phyloP scores from a whole-genome alignment of 2,329 filamentous ascomycete species.

The Chrysoporthe austroafricana region DNA sequence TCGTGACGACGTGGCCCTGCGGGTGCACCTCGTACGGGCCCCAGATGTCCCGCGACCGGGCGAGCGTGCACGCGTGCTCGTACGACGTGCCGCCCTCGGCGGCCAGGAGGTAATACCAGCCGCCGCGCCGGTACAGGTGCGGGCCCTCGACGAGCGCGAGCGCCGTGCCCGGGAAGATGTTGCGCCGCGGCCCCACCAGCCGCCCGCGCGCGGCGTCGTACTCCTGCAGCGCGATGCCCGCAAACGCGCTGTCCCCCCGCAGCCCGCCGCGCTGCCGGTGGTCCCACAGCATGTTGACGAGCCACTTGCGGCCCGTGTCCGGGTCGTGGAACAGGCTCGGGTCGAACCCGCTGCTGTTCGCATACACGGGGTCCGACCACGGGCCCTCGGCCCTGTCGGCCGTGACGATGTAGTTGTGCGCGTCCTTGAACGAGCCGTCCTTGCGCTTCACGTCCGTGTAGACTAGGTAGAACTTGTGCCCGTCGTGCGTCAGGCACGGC shows the following conservation, averaged over 20 bases:
- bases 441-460: slow-evolving; percentile 71
- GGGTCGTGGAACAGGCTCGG: slow-evolving; percentile 61
- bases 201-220: slow-evolving; percentile 53
- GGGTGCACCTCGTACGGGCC: slow-evolving; percentile 67
- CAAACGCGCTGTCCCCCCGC: slow-evolving; percentile 43
- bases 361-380: slow-evolving; percentile 64
- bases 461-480: slow-evolving; percentile 63
- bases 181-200: slow-evolving; percentile 60
- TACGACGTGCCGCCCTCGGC: slow-evolving; percentile 66
- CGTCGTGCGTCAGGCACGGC: slow-evolving; percentile 65
- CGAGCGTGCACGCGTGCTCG: slow-evolving; percentile 63
- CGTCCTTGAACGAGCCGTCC: slow-evolving; percentile 67
- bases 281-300: slow-evolving; percentile 61
- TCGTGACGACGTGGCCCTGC: slow-evolving; percentile 59
- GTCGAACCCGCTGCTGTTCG: slow-evolving; percentile 65
- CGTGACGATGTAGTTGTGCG: slow-evolving; percentile 66
- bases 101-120: slow-evolving; percentile 63
- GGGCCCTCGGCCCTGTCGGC: slow-evolving; percentile 58
- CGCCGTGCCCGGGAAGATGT: slow-evolving; percentile 59
- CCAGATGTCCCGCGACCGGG: slow-evolving; percentile 55
- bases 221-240: slow-evolving; percentile 62
- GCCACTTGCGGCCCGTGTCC: slow-evolving; percentile 58
- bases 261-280: slow-evolving; percentile 51
- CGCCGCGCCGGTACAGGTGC: slow-evolving; percentile 61
- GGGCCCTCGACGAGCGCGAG: slow-evolving; percentile 60